These are phyloP conservation scores for Ophiostoma sp. DNA, from an alignment of 2,329 filamentous ascomycete species.

Conservation along the genomic window DNA sequence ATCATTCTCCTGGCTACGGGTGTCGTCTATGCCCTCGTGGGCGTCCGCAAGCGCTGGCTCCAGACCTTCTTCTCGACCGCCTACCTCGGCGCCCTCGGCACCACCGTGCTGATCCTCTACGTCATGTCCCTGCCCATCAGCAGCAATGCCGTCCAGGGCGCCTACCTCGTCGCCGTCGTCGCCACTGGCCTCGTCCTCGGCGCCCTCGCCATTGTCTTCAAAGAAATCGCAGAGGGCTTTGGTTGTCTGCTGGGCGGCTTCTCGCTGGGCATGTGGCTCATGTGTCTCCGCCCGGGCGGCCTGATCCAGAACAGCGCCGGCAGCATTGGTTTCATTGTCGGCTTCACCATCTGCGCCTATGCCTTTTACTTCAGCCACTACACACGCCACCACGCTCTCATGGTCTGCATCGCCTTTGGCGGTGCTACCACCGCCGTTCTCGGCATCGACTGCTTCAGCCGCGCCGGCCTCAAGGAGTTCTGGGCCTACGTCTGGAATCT, in stretches of 20 bases:
- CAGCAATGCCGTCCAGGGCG: conserved; percentile 69
- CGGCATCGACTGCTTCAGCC: conserved; percentile 85
- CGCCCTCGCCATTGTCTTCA: conserved; percentile 68
- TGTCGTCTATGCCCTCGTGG: conserved; percentile 64
- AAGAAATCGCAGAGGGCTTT: conserved; percentile 73
- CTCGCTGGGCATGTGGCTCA: conserved; percentile 83
- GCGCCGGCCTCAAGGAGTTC: conserved; percentile 90
- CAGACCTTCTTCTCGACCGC: conserved; percentile 76
- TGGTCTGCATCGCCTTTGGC: conserved; percentile 69
- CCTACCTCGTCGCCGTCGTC: conserved; percentile 73
- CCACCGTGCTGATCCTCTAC: conserved; percentile 79
- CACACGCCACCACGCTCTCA: conserved; percentile 72
- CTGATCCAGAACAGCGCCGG: conserved; percentile 57
- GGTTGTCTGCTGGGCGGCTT: conserved; percentile 84
- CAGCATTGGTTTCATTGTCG: conserved; percentile 69
- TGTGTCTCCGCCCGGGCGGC: conserved; percentile 70
- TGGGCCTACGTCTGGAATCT: conserved; percentile 89
- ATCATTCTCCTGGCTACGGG: conserved; percentile 70
- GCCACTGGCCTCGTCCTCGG: conserved; percentile 71
- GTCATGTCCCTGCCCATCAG: conserved; percentile 72
- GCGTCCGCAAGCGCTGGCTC: conserved; percentile 74
- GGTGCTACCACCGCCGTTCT: conserved; percentile 74
- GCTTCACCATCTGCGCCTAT: conserved; percentile 62
- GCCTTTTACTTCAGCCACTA: conserved; percentile 72
- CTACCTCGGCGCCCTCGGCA: conserved; percentile 65